Conservation (phyloP, 495 filamentous ascomycete species). For the Rhypophila decipiens region DNA sequence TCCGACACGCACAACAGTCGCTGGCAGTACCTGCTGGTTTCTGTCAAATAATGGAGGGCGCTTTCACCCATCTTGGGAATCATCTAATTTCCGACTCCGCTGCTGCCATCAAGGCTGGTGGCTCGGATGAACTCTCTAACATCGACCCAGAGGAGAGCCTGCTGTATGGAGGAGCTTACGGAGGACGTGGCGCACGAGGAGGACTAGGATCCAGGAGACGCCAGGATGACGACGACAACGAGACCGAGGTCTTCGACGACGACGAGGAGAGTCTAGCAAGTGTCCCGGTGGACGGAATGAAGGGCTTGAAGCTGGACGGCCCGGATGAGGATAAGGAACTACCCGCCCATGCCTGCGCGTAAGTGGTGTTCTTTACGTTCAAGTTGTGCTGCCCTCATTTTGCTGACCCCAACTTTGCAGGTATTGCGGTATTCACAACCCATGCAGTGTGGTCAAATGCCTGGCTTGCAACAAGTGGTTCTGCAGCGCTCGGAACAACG, state of each 20-base stretch:
- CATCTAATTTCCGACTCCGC: conserved; percentile 69
- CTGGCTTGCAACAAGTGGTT: conserved; percentile 97
- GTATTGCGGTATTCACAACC: conserved; percentile 96
- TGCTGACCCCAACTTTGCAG: conserved; percentile 36
- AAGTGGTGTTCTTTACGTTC: conserved; percentile 34
- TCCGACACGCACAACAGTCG: no score
- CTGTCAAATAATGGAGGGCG: conserved; percentile 66
- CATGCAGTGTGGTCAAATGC: conserved; percentile 92
- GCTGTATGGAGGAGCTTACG: conserved; percentile 59
- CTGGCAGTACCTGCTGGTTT: no score
- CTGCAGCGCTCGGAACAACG: conserved; percentile 95
- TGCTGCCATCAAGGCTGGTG: conserved; percentile 65
- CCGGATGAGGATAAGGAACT: conserved; percentile 84
- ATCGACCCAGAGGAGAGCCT: conserved; percentile 73
- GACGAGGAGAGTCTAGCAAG: conserved; percentile 90
- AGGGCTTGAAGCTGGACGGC: conserved; percentile 56
- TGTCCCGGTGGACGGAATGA: conserved; percentile 68
- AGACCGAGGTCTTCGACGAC: conserved; percentile 78
- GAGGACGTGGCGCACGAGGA: conserved; percentile 51
- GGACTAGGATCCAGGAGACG: conserved; percentile 43
- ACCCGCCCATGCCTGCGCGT: conserved; percentile 94
- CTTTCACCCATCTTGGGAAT: conserved; percentile 80
- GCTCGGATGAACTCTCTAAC: conserved; percentile 54
- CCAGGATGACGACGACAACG: conserved; percentile 81
- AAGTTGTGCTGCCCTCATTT: neutral